phyloP scores from a whole-genome alignment of 345 rosid species.

The Camelina sativa region DNA sequence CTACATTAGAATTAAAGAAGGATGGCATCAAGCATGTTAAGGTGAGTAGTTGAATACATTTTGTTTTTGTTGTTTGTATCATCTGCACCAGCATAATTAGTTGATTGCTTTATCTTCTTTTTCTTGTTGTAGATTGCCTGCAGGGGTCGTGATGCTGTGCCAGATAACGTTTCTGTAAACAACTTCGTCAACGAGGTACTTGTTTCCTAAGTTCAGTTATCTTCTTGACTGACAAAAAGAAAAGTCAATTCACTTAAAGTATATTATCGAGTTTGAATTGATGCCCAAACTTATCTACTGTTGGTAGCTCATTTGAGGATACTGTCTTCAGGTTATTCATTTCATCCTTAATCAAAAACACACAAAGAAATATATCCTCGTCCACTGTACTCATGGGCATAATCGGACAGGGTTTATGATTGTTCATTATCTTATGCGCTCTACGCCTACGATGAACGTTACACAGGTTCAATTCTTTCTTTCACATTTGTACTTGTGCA shows the following conservation, averaged over 20 bases:
- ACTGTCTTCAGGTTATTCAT: slow-evolving; percentile 63
- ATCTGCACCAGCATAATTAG: not conserved
- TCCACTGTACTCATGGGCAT: slow-evolving; percentile 98
- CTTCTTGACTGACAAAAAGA: not conserved
- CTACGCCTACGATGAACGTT: slow-evolving; percentile 66
- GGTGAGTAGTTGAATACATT: slow-evolving; percentile 44
- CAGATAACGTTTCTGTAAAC: slow-evolving; percentile 84
- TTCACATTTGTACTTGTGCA: not conserved
- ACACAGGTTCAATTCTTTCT: slow-evolving; percentile 58
- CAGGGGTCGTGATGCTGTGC: slow-evolving; percentile 88
- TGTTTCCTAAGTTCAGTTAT: not conserved
- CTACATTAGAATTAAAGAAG: slow-evolving; percentile 63
- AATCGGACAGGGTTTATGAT: slow-evolving; percentile 98
- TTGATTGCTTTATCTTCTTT: slow-evolving; percentile 13
- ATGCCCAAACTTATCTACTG: slow-evolving; percentile 2
- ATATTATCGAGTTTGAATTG: not conserved
- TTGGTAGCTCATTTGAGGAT: slow-evolving; percentile 17
- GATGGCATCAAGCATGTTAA: slow-evolving; percentile 86
- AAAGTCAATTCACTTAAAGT: not conserved
- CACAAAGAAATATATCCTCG: slow-evolving; percentile 72
- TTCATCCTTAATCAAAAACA: slow-evolving; percentile 69
- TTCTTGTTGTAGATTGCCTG: slow-evolving; percentile 70
- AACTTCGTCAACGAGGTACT: slow-evolving; percentile 81
- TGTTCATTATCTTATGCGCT: slow-evolving; percentile 88
- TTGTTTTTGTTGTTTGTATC: not conserved